These are phyloP conservation scores for Globisporangium camurandrum DNA, from an alignment of 352 stramenopile genomes.

Conservation along the genomic window DNA sequence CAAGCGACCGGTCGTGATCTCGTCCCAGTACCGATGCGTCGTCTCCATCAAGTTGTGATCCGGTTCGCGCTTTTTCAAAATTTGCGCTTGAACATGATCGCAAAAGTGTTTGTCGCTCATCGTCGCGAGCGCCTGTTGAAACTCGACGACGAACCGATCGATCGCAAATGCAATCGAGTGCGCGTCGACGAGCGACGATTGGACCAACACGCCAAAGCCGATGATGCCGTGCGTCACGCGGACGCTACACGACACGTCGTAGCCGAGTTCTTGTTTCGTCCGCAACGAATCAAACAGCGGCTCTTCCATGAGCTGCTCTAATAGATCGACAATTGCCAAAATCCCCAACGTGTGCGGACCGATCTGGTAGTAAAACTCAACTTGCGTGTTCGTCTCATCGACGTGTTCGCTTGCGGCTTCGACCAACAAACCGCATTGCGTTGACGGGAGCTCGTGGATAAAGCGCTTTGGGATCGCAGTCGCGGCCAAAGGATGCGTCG, in stretches of 20 bases:
- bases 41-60: constrained; percentile 78
- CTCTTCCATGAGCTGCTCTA: constrained; percentile 87
- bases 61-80: constrained; percentile 71
- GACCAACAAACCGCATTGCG: constrained; percentile 34
- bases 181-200: constrained; percentile 69
- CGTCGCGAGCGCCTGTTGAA: constrained; percentile 56
- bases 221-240: constrained; percentile 76
- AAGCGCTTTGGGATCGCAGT: constrained; percentile 32
- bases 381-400: constrained; percentile 75
- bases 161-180: constrained; percentile 60
- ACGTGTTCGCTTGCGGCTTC: constrained; percentile 61
- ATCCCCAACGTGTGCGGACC: constrained; percentile 49
- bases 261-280: constrained; percentile 86
- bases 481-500: constrained; percentile 21
- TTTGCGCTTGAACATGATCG: constrained; percentile 75
- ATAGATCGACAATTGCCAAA: constrained; percentile 70
- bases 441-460: constrained; percentile 50
- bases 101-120: constrained; percentile 69
- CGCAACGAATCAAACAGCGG: constrained; percentile 82
- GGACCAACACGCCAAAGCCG: constrained; percentile 74
- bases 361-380: constrained; percentile 86
- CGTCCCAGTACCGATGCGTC: constrained; percentile 73
- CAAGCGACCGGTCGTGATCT: constrained; percentile 65
- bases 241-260: constrained; percentile 85
- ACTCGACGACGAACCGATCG: constrained; percentile 72